Base-by-base conservation (phyloP, 75 land plant species). In the Larix kaempferi region DNA sequence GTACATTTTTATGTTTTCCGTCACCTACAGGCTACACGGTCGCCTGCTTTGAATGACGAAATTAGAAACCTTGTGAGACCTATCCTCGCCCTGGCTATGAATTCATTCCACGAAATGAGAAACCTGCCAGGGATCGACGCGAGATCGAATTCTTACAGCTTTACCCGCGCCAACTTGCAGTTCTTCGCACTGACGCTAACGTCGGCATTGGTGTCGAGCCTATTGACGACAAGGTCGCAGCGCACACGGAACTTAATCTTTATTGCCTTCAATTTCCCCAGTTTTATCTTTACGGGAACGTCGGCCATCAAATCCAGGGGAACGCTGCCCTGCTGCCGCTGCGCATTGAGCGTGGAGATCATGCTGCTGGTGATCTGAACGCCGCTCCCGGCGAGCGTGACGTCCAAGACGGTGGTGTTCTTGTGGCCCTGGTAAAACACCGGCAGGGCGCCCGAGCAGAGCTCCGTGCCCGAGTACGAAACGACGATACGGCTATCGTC, bases 311-410 rank as follows among this genome's bases (percentile, higher is more conserved):
- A 79, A 61, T 74, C 64, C 77, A 89, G 27, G 3, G 88, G 91
- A 14, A 89, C 77, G 44, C 52, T 69, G 52, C 91, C 88, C 57
- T 79, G 84, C 71, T 89, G 88, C 74, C 81, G 83, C 64, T 89
- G 84, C 75, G 77, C 78, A 75, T 75, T 83, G 71, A 89, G 10
- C 14, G 86, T 77, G 3, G 76, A 56, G 79, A 79, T 1, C 69
- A 87, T 33, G 5, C 65, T 21, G 67, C 75, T 80, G 27, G 80
- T 84, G 21, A 80, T 63, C 74, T 84, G 81, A 0, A 25, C 80
- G 35, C 80, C 12, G 84, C 89, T 1, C 75, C 79, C 84, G 10
- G 17, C 57, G 11, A 79, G 54, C 44, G 57, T 27, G 23, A 74
- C 71, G 0, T 49, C 6, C 26, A 90, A 29, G 49, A 59, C 17